Conservation (phyloP, 148 eudicot species). For the Hydrangea macrophylla region DNA sequence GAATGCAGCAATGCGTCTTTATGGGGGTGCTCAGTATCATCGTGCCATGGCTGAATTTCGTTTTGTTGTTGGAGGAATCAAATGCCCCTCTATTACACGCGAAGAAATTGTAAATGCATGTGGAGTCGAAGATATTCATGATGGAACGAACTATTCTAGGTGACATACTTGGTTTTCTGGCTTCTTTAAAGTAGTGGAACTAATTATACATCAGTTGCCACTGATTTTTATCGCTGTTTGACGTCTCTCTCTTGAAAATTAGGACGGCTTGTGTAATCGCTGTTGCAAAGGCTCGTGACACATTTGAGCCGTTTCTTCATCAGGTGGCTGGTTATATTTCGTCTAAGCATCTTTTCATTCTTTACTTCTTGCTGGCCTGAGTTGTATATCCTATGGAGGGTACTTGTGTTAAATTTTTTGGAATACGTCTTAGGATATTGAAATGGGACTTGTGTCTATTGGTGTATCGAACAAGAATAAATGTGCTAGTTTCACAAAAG, state of each 20-base stretch:
- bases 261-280: conserved; percentile 91
- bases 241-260: background rate
- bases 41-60: conserved; percentile 94
- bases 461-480: too few relatives aligned
- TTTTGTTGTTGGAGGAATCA: conserved; percentile 76
- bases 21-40: conserved; percentile 89
- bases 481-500: too few relatives aligned
- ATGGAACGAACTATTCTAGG: conserved; percentile 88
- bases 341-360: background rate
- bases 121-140: conserved; percentile 89
- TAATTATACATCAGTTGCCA: too few relatives aligned
- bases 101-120: conserved; percentile 90
- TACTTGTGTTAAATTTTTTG: too few relatives aligned
- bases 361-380: too few relatives aligned
- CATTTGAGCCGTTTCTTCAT: conserved; percentile 81
- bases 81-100: conserved; percentile 82
- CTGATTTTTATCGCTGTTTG: background rate
- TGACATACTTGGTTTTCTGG: conserved; percentile 12
- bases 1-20: conserved; percentile 91
- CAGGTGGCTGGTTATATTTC: conserved; percentile 39
- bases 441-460: too few relatives aligned
- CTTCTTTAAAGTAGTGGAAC: background rate
- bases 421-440: too few relatives aligned
- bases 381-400: too few relatives aligned
- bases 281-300: conserved; percentile 83